Conservation (phyloP, 495 filamentous ascomycete genomes). For the Penicillium simplicissimum region DNA sequence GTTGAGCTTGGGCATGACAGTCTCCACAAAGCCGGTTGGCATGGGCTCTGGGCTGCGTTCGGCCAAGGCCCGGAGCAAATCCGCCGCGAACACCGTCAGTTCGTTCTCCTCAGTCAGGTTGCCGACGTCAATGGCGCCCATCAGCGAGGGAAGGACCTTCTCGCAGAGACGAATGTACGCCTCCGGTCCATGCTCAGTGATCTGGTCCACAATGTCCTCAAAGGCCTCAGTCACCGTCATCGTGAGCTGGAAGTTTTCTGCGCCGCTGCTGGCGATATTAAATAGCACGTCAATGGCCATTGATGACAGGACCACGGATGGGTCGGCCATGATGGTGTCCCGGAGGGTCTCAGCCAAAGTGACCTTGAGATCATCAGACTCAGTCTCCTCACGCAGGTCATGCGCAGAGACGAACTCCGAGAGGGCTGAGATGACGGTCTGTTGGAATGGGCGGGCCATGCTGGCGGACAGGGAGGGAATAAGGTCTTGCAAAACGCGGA, state of each 20-base stretch:
- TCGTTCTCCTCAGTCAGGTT: slow-evolving; percentile 79
- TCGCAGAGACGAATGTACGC: slow-evolving; percentile 78
- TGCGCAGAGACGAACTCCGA: slow-evolving; percentile 74
- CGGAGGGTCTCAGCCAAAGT: slow-evolving; percentile 87
- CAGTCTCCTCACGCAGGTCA: slow-evolving; percentile 77
- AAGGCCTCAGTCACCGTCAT: slow-evolving; percentile 86
- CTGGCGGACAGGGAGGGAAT: slow-evolving; percentile 57
- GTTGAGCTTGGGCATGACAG: slow-evolving; percentile 83
- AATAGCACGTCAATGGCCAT: slow-evolving; percentile 83
- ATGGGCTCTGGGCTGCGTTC: slow-evolving; percentile 81
- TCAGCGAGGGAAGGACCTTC: slow-evolving; percentile 85
- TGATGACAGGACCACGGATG: slow-evolving; percentile 67
- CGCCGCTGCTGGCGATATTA: slow-evolving; percentile 81
- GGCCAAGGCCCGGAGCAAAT: slow-evolving; percentile 77
- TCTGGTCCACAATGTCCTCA: slow-evolving; percentile 73
- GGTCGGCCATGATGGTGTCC: slow-evolving; percentile 76
- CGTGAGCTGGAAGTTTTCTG: slow-evolving; percentile 81
- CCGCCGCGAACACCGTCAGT: slow-evolving; percentile 79
- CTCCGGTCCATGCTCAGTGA: slow-evolving; percentile 63
- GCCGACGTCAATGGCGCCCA: slow-evolving; percentile 84
- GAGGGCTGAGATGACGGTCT: slow-evolving; percentile 71
- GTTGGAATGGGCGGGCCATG: slow-evolving; percentile 63
- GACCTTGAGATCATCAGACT: slow-evolving; percentile 87
- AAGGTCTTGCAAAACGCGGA: slow-evolving; percentile 85
- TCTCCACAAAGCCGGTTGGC: slow-evolving; percentile 80